phyloP scores from a whole-genome alignment of 2,329 filamentous ascomycete genomes.

The Xylaria sp. region DNA sequence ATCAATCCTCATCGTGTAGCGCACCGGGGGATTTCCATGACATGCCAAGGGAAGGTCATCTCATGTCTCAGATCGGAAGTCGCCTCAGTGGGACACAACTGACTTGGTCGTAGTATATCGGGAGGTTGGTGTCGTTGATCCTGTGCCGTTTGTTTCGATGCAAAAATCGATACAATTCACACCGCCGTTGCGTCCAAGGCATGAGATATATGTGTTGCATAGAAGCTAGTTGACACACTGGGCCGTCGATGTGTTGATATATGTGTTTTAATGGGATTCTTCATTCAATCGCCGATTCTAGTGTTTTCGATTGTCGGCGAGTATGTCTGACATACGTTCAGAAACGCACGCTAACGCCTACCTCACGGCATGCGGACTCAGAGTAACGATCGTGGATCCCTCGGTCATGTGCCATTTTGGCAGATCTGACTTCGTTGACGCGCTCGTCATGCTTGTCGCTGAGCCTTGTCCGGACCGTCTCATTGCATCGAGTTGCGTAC shows the following conservation, averaged over 20 bases:
- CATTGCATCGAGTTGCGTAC: neutral
- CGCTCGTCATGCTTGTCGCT: neutral
- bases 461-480: neutral
- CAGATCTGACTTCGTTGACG: neutral
- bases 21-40: conserved; percentile 7
- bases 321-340: no score
- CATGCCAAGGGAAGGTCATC: neutral
- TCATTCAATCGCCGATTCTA: no score
- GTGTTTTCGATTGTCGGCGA: no score
- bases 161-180: no score
- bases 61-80: conserved; percentile 6
- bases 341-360: neutral
- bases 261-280: no score
- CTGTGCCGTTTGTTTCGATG: neutral
- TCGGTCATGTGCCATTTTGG: neutral
- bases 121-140: conserved; percentile 8
- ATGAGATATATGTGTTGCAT: conserved; percentile 3
- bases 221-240: neutral
- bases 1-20: conserved; percentile 12
- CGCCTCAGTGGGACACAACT: neutral
- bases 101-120: conserved; percentile 9
- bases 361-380: neutral
- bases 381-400: neutral
- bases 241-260: neutral
- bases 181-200: no score